Percentiles rank a stretch among this genome's conserved stretches.
These are phyloP conservation scores for Nemophila menziesii DNA, from an alignment of 257 asterid genomes.

Conservation along the genomic window DNA sequence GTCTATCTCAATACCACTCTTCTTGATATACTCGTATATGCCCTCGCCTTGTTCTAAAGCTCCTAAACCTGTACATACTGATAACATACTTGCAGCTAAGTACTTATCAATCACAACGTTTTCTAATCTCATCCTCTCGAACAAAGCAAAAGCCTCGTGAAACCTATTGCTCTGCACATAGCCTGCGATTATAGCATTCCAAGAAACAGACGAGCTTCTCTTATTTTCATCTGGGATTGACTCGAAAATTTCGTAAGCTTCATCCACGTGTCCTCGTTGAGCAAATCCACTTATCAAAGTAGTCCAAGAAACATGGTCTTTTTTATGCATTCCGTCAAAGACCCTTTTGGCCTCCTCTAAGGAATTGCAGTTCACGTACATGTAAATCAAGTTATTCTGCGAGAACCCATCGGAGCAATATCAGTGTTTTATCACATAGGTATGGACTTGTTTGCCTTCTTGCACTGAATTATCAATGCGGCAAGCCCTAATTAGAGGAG, in stretches of 20 bases:
- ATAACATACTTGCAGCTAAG: constrained; percentile 73
- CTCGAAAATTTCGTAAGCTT: constrained; percentile 42
- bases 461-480: constrained; percentile 22
- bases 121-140: constrained; percentile 41
- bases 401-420: constrained; percentile 48
- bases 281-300: constrained; percentile 69
- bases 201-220: constrained; percentile 35
- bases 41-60: constrained; percentile 63
- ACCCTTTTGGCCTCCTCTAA: constrained; percentile 54
- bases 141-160: constrained; percentile 45
- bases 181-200: constrained; percentile 80
- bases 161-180: constrained; percentile 48
- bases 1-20: constrained; percentile 36
- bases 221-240: constrained; percentile 25
- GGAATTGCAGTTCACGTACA: constrained; percentile 47
- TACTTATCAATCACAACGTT: constrained; percentile 48
- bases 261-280: constrained; percentile 35
- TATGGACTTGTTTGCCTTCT: constrained; percentile 57
- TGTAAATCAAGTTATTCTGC: constrained; percentile 62
- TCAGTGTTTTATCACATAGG: constrained; percentile 51
- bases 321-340: constrained; percentile 32
- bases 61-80: constrained; percentile 69
- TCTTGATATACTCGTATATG: constrained; percentile 37
- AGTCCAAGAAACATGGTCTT: constrained; percentile 82
- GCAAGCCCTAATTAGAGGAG: constrained; percentile 61